These are phyloP conservation scores for Asterella californica DNA, from an alignment of 225 moss, liverwort and hornwort genomes.

Conservation along the genomic window DNA sequence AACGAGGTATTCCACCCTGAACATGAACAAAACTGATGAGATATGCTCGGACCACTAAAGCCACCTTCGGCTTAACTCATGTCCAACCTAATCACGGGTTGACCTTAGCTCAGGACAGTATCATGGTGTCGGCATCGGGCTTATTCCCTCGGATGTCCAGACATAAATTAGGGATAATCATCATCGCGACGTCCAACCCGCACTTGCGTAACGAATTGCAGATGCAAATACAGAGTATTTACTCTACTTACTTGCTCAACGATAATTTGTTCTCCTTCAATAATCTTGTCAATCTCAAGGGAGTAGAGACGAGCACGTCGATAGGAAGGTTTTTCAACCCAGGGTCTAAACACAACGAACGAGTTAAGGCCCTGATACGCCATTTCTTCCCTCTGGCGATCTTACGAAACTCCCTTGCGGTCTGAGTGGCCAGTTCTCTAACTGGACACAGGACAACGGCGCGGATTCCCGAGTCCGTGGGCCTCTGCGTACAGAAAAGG, in stretches of 20 bases:
- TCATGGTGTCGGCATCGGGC: slow-evolving; percentile 28
- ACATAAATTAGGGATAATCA: slow-evolving; percentile 36
- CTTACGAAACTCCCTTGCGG: slow-evolving; percentile 62
- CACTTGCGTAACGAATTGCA: too few relatives aligned
- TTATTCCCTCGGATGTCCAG: slow-evolving; percentile 46
- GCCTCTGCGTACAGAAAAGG: slow-evolving; percentile 31
- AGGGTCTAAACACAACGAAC: slow-evolving; percentile 58
- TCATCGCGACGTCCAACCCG: slow-evolving; percentile 26
- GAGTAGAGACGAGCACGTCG: slow-evolving; percentile 85
- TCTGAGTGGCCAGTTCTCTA: slow-evolving; percentile 82
- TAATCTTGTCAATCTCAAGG: slow-evolving; percentile 66
- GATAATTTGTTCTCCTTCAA: slow-evolving; percentile 67
- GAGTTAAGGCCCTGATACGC: slow-evolving; percentile 61
- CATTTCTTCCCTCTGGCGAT: slow-evolving; percentile 56
- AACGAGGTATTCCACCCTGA: slow-evolving; percentile 74
- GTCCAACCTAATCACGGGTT: background rate
- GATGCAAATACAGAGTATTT: too few relatives aligned
- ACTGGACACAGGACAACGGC: slow-evolving; percentile 78
- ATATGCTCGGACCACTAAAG: background rate
- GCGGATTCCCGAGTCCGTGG: slow-evolving; percentile 52
- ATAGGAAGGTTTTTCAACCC: slow-evolving; percentile 66
- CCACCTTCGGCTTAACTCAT: background rate
- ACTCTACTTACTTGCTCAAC: slow-evolving; percentile 68
- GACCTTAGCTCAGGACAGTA: slow-evolving; percentile 32
- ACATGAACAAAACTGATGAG: background rate